These are phyloP conservation scores for Lentinula guzmanii DNA, from an alignment of 768 basidiomycete species.

Conservation along the genomic window DNA sequence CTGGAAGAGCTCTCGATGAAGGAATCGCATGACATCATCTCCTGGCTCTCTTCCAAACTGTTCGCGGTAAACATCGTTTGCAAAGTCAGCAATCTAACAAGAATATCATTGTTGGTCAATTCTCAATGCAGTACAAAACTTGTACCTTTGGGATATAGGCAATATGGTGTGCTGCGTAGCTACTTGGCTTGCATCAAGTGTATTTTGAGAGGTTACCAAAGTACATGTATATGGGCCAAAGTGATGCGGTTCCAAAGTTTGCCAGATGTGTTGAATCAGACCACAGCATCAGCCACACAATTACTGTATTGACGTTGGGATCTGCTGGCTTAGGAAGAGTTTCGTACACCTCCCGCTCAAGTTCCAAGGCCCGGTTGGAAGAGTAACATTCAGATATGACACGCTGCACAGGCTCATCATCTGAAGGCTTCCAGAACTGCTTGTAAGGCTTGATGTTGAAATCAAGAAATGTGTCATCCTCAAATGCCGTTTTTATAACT, in stretches of 20 bases:
- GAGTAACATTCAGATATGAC: not conserved
- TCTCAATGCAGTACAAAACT: slow-evolving; percentile 3
- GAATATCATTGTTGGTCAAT: not conserved
- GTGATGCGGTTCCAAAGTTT: slow-evolving; percentile 23
- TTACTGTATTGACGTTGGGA: not conserved
- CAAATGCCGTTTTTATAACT: slow-evolving; percentile 8
- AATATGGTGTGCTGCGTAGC: slow-evolving; percentile 28
- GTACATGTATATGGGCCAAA: slow-evolving; percentile 27
- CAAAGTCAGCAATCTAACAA: slow-evolving; percentile 20
- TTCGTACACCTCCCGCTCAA: not conserved
- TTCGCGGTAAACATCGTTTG: slow-evolving; percentile 19
- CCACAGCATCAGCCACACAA: slow-evolving; percentile 22
- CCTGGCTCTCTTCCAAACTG: slow-evolving; percentile 8
- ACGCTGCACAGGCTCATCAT: not conserved
- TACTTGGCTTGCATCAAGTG: slow-evolving; percentile 18
- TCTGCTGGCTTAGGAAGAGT: slow-evolving; percentile 7
- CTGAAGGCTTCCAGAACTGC: slow-evolving; percentile 9
- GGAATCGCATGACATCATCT: slow-evolving; percentile 13
- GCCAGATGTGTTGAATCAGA: slow-evolving; percentile 27
- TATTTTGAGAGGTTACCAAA: slow-evolving; percentile 37
- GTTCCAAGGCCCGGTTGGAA: not conserved
- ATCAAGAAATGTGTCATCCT: not conserved
- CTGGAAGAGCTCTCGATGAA: slow-evolving; percentile 15
- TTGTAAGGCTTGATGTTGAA: slow-evolving; percentile 8
- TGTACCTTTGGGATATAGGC: slow-evolving; percentile 37